A percentile compares a stretch with the other conserved stretches of the same genome.
Evolutionary conservation across 305 asterid genomes (phyloP).

Genomic region (Solanum hybrid): DNA sequence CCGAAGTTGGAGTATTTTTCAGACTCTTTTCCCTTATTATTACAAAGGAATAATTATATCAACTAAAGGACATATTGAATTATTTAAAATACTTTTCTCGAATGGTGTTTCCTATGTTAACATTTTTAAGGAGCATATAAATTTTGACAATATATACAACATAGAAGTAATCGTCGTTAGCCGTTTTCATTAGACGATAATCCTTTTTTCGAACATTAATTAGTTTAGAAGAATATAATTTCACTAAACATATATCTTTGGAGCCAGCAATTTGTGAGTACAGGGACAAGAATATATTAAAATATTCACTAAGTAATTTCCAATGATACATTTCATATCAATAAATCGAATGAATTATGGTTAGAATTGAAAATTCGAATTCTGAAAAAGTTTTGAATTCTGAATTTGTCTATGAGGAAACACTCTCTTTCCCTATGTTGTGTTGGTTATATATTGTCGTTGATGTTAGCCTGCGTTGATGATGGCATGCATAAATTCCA

Average conservation of each 20-base stretch:
- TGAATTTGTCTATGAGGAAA: neutral
- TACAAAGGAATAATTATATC: neutral
- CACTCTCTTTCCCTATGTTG: neutral
- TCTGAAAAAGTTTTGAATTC: neutral
- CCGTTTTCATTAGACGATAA: neutral
- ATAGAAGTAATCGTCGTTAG: neutral
- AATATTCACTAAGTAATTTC: neutral
- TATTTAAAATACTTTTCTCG: neutral
- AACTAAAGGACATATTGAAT: neutral
- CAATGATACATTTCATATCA: neutral
- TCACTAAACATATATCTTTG: neutral
- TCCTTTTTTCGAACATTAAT: neutral
- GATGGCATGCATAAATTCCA: neutral
- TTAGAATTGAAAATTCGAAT: neutral
- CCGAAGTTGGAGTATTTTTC: no score
- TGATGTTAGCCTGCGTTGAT: neutral
- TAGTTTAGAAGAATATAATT: neutral
- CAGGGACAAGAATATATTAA: neutral
- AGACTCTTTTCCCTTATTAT: no score
- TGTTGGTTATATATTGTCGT: neutral
- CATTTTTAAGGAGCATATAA: neutral
- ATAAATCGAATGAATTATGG: neutral
- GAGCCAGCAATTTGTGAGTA: neutral
- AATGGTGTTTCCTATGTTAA: neutral
- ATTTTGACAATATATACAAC: neutral